Evolutionary conservation across 805 yeast species (phyloP).

Genomic region (Kodamaea neixiangensis): DNA sequence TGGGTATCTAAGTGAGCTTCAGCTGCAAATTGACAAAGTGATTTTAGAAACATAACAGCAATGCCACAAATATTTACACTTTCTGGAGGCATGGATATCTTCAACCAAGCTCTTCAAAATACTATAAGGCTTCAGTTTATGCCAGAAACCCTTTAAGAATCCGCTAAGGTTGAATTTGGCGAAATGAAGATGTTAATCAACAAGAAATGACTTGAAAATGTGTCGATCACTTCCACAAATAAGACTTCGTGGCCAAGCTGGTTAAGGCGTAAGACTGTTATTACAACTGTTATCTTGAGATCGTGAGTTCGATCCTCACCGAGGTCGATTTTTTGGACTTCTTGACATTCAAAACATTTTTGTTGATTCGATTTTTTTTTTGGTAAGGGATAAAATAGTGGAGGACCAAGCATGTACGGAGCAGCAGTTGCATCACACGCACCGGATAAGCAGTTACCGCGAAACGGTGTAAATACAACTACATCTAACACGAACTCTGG

Average conservation of each 20-base stretch:
- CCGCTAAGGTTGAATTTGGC: too few relatives aligned
- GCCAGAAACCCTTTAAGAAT: too few relatives aligned
- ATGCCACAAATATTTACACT: too few relatives aligned
- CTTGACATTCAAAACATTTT: background rate
- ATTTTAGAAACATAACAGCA: too few relatives aligned
- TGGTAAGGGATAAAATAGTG: background rate
- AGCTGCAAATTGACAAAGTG: too few relatives aligned
- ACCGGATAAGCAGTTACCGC: constrained; percentile 6
- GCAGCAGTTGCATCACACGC: constrained; percentile 8
- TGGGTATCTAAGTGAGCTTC: too few relatives aligned
- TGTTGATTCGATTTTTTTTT: constrained; percentile 2
- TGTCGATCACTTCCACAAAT: background rate
- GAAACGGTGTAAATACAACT: constrained; percentile 1
- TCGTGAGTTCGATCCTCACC: constrained; percentile 30
- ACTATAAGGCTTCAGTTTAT: too few relatives aligned
- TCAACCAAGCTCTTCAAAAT: too few relatives aligned
- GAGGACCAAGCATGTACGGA: constrained; percentile 6
- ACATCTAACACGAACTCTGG: background rate
- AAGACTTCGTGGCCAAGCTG: constrained; percentile 33
- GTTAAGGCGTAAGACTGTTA: constrained; percentile 32
- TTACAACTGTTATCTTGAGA: constrained; percentile 18
- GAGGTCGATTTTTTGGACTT: constrained; percentile 8
- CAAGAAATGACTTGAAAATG: too few relatives aligned
- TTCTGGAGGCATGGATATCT: too few relatives aligned
- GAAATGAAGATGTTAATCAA: background rate